Conservation (phyloP, 2,329 filamentous ascomycete genomes). For the Trichoderma sp. region DNA sequence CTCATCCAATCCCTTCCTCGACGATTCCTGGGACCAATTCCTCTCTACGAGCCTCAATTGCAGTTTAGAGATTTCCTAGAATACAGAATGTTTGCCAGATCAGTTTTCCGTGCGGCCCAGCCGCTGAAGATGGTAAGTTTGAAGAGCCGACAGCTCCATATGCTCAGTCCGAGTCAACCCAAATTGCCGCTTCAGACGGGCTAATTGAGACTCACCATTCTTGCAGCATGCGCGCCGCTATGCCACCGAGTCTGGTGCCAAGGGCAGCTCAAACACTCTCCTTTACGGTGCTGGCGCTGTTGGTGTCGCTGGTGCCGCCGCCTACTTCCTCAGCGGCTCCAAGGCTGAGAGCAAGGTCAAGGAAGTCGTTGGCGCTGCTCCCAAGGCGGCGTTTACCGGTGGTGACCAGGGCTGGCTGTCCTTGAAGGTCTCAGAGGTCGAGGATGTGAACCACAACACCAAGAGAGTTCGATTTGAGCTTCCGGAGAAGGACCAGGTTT, state of each 20-base stretch:
- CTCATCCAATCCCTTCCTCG: neutral
- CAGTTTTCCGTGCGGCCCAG: conserved; percentile 63
- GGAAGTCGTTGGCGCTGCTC: conserved; percentile 41
- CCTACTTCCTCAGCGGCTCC: conserved; percentile 57
- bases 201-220: neutral
- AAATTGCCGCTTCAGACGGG: neutral
- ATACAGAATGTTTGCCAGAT: conserved; percentile 65
- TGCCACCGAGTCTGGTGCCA: conserved; percentile 60
- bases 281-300: conserved; percentile 62
- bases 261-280: conserved; percentile 59
- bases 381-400: conserved; percentile 66
- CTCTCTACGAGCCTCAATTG: neutral
- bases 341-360: conserved; percentile 59
- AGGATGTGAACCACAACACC: conserved; percentile 89
- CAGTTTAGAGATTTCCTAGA: neutral
- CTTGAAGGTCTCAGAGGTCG: conserved; percentile 75
- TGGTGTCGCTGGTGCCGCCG: conserved; percentile 54
- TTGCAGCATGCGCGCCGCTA: conserved; percentile 58
- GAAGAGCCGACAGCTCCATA: neutral
- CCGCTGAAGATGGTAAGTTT: conserved; percentile 64
- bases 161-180: neutral
- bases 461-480: conserved; percentile 90
- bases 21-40: neutral
- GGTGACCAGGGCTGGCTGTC: conserved; percentile 88
- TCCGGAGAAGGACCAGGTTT: conserved; percentile 79